Evolutionary conservation across 371 early-diverging fungal genomes (phyloP), one percentile per base, ranked within the genome.

Genomic region (Actinomortierella ambigua): DNA sequence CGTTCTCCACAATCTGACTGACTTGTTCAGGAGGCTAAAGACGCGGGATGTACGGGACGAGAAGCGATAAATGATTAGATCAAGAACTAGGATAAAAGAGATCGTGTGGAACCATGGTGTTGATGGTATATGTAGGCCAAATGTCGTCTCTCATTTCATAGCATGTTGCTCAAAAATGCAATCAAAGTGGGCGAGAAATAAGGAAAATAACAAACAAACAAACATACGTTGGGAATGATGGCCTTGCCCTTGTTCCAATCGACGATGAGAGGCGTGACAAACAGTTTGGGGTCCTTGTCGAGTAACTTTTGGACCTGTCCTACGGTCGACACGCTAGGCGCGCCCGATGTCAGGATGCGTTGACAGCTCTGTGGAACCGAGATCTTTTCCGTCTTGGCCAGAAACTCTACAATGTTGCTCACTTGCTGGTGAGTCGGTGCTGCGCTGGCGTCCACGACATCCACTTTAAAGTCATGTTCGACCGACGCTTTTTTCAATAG

Each of bases 241-340:
- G 71, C 71, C 44, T 61, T 73, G 66, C 67, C 67, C 51, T 73
- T 66, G 49, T 73, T 73, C 73, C 73, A 73, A 26, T 66, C 63
- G 22, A 66, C 73, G 23, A 73, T 53, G 22, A 73, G 41, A 4
- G 73, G 73, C 27, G 42, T 59, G 23, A 28, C 51, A 63, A 73
- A 41, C 24, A 63, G 66, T 0, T 60, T 60, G 11, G 73, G 73
- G 17, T 73, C 66, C 0, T 62, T 53, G 17, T 73, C 73, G 50
- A 73, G 22, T 20, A 73, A 63, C 52, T 66, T 66, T 63, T 73
- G 73, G 1, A 66, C 67, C 23, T 73, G 67, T 15, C 57, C 57
- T 1, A 73, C 66, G 0, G 67, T 73, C 0, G 67, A 73, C 0
- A 57, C 73, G 47, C 60, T 66, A 23, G 73, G 73, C 5, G 63